Evolutionary conservation across 495 filamentous ascomycete genomes (phyloP), one percentile per base, ranked within the genome.

Genomic region (Penicillium chermesinum): DNA sequence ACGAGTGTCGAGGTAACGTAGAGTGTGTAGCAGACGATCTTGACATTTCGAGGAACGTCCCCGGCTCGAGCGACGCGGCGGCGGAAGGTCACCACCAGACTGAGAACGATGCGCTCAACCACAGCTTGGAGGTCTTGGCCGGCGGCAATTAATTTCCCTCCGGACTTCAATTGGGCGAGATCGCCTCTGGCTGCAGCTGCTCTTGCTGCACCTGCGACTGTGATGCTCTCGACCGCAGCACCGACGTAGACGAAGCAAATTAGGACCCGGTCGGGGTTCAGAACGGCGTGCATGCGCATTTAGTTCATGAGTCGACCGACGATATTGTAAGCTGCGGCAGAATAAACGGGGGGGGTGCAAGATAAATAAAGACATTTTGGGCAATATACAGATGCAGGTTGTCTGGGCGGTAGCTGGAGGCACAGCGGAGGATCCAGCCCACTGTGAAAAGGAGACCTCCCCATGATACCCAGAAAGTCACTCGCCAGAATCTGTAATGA

Each of bases 321-420:
- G 17, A 76, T 62, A 61, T 80, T 83, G 58, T 82, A 82, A 12
- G 79, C 76, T 0, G 78, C 72, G 7, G 79, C 79, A 0, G 79
- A 79, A 55, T 74, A 78, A 15, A 81, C 56, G 1, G 75, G 77
- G 8, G 77, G 78, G 1, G n/a, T n/a, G 72, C 74, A 1, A 77
- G 55, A 27, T 80, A 74, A 25, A 80, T 69, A 45, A 79, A 70
- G 32, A 78, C 40, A 0, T 67, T 64, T 53, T 79, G 75, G 37
- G 72, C 68, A 40, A 81, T 71, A 47, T 76, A 84, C 7, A 77
- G 66, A 8, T 61, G 57, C 2, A 61, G 22, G 16, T 74, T 64
- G 0, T 22, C 18, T 10, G 58, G 53, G 19, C 74, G 49, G 41
- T 66, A 62, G 55, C 62, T 66, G 8, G 70, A 71, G 41, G 70